Base-by-base conservation (phyloP, 345 rosid species). In the Gossypium herbaceum region DNA sequence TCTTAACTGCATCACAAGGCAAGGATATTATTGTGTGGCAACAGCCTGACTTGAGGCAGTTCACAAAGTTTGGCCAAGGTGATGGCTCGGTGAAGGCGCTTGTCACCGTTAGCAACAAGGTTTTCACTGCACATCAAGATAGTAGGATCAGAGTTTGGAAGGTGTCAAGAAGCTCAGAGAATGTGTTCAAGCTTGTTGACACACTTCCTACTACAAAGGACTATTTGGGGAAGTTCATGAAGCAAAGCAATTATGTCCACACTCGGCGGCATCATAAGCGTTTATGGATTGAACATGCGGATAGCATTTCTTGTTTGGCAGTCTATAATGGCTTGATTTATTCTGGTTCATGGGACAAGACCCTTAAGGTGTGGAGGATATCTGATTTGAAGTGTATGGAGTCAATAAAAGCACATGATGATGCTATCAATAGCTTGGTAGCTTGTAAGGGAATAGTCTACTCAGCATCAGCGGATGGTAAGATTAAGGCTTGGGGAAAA, bases 21-120 rank as follows among this genome's bases (percentile, higher is more conserved):
- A 95, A 85, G 73, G 99, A 95, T 75, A 95, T 95, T 17, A 95
- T 95, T 48, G 99, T 92, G 5, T 95, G 99, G 99, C 98, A 95
- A 57, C 97, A 91, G 86, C 99, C 99, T 15, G 99, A 95, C 78
- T 79, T 95, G 85, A 87, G 86, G 83, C 66, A 84, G 77, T 91
- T 95, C 75, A 85, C 99, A 0, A 95, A 95, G 82, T 95, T 95
- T 12, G 99, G 99, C 17, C 90, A 90, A 55, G 99, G 98, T 0
- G 93, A 91, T 9, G 99, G 99, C 2, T 87, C 96, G 7, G 94
- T 95, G 13, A 95, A 95, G 76, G 93, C 99, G 65, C 71, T 95
- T 0, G 84, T 93, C 9, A 88, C 93, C 3, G 87, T 86, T 0
- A 89, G 90, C 10, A 87, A 84, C 41, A 87, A 77, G 68, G 94